Evolutionary conservation across 2,329 filamentous ascomycete genomes (phyloP).

Genomic region (Sporothrix schenckii): DNA sequence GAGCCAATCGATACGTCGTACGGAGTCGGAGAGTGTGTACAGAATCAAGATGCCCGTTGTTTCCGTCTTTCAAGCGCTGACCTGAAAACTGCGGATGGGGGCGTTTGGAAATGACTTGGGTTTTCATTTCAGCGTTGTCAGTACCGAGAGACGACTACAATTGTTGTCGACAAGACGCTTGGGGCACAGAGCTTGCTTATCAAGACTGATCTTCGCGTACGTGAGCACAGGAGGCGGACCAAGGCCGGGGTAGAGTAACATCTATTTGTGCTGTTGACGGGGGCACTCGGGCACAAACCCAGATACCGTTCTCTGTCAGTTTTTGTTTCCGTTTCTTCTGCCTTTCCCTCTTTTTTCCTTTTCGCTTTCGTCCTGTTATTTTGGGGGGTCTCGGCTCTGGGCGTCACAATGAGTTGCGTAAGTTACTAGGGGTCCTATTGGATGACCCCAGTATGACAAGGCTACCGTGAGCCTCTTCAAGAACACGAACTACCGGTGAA

Average conservation of each 20-base stretch:
- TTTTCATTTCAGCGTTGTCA: no score
- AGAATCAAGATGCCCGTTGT: no score
- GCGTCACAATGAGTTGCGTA: neutral
- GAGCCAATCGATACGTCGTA: no score
- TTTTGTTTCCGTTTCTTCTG: neutral
- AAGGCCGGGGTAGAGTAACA: neutral
- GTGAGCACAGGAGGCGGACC: neutral
- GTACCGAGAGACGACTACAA: no score
- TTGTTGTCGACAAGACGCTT: neutral
- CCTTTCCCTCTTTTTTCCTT: neutral
- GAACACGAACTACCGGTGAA: neutral
- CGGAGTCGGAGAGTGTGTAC: no score
- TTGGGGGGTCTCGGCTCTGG: neutral
- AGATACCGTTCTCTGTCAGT: neutral
- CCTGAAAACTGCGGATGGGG: no score
- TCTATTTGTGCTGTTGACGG: neutral
- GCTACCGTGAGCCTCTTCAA: neutral
- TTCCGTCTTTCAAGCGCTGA: no score
- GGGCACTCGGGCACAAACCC: no score
- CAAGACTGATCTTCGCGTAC: neutral
- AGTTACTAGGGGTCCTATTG: neutral
- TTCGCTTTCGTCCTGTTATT: neutral
- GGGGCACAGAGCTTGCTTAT: neutral
- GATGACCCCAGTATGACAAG: neutral
- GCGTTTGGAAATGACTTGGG: no score